Base-by-base conservation (phyloP, 371 early-diverging fungal species). In the Lichtheimia hyalospora region DNA sequence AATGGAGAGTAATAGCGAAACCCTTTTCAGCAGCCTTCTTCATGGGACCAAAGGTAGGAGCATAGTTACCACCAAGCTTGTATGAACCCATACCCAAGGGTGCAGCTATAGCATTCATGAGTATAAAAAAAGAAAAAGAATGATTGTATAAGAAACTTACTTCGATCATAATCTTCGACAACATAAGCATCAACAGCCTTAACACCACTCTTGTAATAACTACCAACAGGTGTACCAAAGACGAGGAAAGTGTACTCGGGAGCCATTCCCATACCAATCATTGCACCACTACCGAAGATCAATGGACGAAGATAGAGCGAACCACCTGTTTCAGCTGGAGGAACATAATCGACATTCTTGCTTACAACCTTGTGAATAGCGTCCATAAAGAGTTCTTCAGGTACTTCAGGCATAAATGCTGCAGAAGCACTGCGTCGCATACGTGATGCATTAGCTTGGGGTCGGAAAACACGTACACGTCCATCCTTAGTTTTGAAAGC, bases 41-140 rank as follows among this genome's bases (percentile, higher is more conserved):
- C 46, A 89, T 83, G 23, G 86, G 84, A 28, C 71, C 74, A 52
- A 82, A 80, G 7, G 77, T 79, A 14, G 88, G 86, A 8, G 88
- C 90, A 62, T 92, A 92, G 63, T 92, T 92, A 12, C 93, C 93
- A 23, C 88, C 91, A 28, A 89, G 69, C 68, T 92, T 92, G 46
- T 82, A 75, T 28, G 84, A 71, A 21, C 93, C 93, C 7, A 81
- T 81, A 49, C 85, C 84, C 53, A 66, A 54, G 7, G 86, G 86
- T 43, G 86, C 84, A 57, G 84, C 84, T 84, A 54, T 42, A 13
- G 2, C 12, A 23, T 21, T 8, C 15, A 43, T 51, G 27, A 46
- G 46, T 46, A n/a, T n/a, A n/a, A n/a, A 7, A 46, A 8, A 3
- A 46, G 1, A 10, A 3, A 3, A 12, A 46, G 16, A 46, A 34